A percentile compares a stretch with the other conserved stretches of the same genome.
These are phyloP conservation scores for Apiotrichum gamsii DNA, from an alignment of 1,284 basidiomycete genomes.

Conservation along the genomic window DNA sequence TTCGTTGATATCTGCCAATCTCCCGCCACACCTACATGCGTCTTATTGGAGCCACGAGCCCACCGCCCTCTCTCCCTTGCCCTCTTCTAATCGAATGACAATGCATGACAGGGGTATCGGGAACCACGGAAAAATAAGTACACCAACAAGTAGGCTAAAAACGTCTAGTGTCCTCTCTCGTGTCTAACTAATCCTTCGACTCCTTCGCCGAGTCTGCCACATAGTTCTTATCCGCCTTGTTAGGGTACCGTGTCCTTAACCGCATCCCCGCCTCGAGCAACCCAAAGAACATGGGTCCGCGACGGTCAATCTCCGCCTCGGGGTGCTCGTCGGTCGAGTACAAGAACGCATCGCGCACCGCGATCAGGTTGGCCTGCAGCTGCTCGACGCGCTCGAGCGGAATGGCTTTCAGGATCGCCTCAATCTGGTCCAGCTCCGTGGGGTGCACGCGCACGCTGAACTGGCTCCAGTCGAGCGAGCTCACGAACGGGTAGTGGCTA, in stretches of 20 bases:
- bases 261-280: slow-evolving; percentile 47
- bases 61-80: no score
- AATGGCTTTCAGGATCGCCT: slow-evolving; percentile 45
- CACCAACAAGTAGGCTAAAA: no score
- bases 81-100: no score
- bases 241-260: slow-evolving; percentile 41
- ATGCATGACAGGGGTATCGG: no score
- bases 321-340: slow-evolving; percentile 44
- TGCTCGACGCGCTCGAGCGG: slow-evolving; percentile 42
- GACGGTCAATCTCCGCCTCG: slow-evolving; percentile 38
- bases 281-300: slow-evolving; percentile 48
- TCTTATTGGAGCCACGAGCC: no score
- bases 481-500: slow-evolving; percentile 48
- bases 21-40: no score
- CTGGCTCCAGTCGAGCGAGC: slow-evolving; percentile 48
- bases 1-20: no score
- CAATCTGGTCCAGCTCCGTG: slow-evolving; percentile 47
- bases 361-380: slow-evolving; percentile 48
- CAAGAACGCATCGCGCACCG: slow-evolving; percentile 49
- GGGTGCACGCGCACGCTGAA: slow-evolving; percentile 48
- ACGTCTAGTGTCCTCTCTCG: no score
- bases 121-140: no score
- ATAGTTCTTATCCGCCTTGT: not conserved
- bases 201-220: no score
- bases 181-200: no score